Percentiles rank a stretch among this genome's conserved stretches.
phyloP scores from a whole-genome alignment of 768 basidiomycete species.

The Tylopilus plumbeoviolaceoides region DNA sequence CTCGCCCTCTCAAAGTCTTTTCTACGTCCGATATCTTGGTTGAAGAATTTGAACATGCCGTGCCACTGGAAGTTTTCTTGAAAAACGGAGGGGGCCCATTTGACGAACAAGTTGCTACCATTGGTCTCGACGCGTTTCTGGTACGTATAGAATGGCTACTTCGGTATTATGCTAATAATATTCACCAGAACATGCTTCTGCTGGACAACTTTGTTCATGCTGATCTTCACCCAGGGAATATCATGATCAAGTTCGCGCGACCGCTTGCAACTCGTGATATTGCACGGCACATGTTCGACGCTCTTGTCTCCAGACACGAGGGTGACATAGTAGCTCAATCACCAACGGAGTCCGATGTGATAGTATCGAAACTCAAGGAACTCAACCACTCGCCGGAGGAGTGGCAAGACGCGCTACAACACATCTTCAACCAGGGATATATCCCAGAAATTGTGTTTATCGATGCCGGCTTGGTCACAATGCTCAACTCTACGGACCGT shows the following conservation, averaged over 20 bases:
- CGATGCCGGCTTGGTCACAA: conserved; percentile 93
- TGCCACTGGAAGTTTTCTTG: conserved; percentile 85
- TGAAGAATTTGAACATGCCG: conserved; percentile 90
- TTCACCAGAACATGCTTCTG: conserved; percentile 86
- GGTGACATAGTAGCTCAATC: conserved; percentile 22
- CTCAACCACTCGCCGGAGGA: conserved; percentile 53
- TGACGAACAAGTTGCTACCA: conserved; percentile 83
- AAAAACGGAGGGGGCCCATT: conserved; percentile 90
- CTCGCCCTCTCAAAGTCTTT: conserved; percentile 77
- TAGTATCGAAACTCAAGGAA: conserved; percentile 66
- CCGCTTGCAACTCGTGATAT: conserved; percentile 68
- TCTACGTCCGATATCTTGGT: conserved; percentile 80
- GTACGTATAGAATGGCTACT: conserved; percentile 41
- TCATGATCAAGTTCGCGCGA: conserved; percentile 95
- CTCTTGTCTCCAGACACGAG: conserved; percentile 43
- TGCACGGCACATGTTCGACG: conserved; percentile 54
- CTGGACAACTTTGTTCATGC: conserved; percentile 97
- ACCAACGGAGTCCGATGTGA: conserved; percentile 46
- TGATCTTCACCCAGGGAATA: conserved; percentile 90
- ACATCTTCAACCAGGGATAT: conserved; percentile 67
- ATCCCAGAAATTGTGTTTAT: conserved; percentile 95
- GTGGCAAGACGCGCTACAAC: conserved; percentile 69
- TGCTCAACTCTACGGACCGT: conserved; percentile 76
- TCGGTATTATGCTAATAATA: conserved; percentile 1
- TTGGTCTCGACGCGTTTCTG: conserved; percentile 93